These are phyloP conservation scores for Quercus aquifolioides DNA, from an alignment of 306 rosid species.

Conservation along the genomic window DNA sequence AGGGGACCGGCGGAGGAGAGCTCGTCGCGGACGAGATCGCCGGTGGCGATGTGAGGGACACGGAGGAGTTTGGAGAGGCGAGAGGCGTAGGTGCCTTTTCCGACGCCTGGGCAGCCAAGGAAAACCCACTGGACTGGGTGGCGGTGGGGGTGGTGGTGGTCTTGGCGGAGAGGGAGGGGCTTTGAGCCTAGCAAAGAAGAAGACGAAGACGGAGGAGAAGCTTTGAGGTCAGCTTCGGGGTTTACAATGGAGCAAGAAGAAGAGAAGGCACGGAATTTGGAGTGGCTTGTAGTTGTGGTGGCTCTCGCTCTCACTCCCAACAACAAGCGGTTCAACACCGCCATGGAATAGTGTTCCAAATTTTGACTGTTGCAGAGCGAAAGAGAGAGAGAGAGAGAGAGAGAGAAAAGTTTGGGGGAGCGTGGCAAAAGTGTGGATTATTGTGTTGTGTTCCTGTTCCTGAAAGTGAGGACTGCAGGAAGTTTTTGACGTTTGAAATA, in stretches of 20 bases:
- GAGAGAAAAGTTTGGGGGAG: background rate
- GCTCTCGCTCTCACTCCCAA: background rate
- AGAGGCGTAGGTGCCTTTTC: constrained; percentile 90
- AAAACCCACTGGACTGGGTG: constrained; percentile 86
- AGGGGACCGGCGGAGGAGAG: constrained; percentile 79
- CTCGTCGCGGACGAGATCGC: constrained; percentile 94
- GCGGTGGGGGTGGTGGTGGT: constrained; percentile 8
- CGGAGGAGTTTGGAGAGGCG: constrained; percentile 81
- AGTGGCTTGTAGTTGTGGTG: constrained; percentile 1
- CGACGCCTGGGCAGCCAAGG: constrained; percentile 95
- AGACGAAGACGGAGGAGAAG: constrained; percentile 16
- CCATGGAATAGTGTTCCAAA: constrained; percentile 33
- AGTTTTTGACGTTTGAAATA: background rate
- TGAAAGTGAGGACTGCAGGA: background rate
- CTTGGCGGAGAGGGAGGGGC: constrained; percentile 29
- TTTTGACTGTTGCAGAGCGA: background rate
- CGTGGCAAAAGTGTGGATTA: background rate
- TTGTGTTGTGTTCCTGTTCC: background rate
- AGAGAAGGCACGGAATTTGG: constrained; percentile 23
- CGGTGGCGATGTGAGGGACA: constrained; percentile 93
- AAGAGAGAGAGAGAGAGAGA: no score
- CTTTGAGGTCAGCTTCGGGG: constrained; percentile 26
- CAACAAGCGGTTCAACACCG: constrained; percentile 62
- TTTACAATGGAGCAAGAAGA: constrained; percentile 14
- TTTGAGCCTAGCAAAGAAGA: constrained; percentile 23